phyloP scores from a whole-genome alignment of 2,329 filamentous ascomycete species.

The Fusarium sterilihyphosum region DNA sequence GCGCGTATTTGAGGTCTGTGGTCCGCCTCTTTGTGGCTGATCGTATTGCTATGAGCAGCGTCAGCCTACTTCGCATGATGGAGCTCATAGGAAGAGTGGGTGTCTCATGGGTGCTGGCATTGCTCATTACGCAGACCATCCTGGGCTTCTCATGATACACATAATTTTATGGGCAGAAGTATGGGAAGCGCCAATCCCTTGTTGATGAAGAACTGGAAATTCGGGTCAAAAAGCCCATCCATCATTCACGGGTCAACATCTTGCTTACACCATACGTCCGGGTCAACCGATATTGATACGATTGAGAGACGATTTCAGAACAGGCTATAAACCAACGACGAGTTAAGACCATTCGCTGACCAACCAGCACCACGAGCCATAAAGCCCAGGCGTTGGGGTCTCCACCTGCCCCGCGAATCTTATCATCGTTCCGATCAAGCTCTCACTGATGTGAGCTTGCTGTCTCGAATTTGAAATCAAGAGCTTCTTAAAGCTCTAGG shows the following conservation, averaged over 20 bases:
- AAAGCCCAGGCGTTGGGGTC: conserved; percentile 7
- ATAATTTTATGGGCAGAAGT: neutral
- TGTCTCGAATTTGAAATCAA: neutral
- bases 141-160: conserved; percentile 17
- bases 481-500: neutral
- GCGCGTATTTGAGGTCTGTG: conserved; percentile 51
- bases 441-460: conserved; percentile 6
- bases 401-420: conserved; percentile 36
- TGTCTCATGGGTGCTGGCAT: conserved; percentile 47
- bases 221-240: neutral
- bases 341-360: neutral
- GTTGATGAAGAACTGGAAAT: neutral
- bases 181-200: neutral
- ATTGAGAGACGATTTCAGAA: conserved; percentile 1
- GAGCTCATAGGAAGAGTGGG: conserved; percentile 47
- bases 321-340: conserved; percentile 20
- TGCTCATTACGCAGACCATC: conserved; percentile 11
- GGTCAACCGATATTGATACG: neutral
- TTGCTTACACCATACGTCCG: neutral
- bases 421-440: conserved; percentile 10
- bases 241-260: neutral
- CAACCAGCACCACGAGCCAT: conserved; percentile 22
- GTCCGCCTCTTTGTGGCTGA: conserved; percentile 58
- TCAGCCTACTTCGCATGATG: conserved; percentile 43
- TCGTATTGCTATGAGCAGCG: conserved; percentile 50